Evolutionary conservation across 768 basidiomycete species (phyloP).

Genomic region (Collybia sordida): DNA sequence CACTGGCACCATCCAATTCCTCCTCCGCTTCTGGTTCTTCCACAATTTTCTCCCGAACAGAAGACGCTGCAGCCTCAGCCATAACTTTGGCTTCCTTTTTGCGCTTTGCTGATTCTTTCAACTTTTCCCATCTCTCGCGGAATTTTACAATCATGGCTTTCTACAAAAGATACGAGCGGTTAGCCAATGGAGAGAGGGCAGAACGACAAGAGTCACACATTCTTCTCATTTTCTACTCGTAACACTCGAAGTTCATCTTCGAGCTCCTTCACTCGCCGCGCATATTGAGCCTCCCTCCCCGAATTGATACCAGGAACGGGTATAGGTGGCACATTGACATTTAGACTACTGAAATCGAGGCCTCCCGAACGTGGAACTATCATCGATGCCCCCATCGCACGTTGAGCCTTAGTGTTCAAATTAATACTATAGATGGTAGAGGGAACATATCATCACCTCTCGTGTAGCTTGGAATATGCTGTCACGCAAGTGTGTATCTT

Average conservation of each 20-base stretch:
- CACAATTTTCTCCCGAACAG: slow-evolving; percentile 66
- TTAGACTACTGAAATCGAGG: slow-evolving; percentile 56
- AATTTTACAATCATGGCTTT: slow-evolving; percentile 82
- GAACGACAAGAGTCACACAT: slow-evolving; percentile 44
- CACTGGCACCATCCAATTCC: slow-evolving; percentile 37
- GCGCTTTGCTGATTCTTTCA: slow-evolving; percentile 84
- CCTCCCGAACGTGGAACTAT: slow-evolving; percentile 47
- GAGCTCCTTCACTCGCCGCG: slow-evolving; percentile 70
- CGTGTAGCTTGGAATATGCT: slow-evolving; percentile 72
- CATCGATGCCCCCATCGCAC: slow-evolving; percentile 71
- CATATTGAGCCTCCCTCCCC: slow-evolving; percentile 55
- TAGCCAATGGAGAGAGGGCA: slow-evolving; percentile 4
- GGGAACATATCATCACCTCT: slow-evolving; percentile 40
- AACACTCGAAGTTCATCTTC: slow-evolving; percentile 73
- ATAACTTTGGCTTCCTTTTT: slow-evolving; percentile 77
- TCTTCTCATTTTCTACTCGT: slow-evolving; percentile 77
- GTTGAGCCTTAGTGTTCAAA: slow-evolving; percentile 59
- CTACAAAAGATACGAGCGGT: slow-evolving; percentile 36
- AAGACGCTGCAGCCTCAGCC: slow-evolving; percentile 40
- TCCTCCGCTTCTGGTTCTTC: slow-evolving; percentile 67
- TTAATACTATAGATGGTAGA: background rate
- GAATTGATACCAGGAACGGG: slow-evolving; percentile 49
- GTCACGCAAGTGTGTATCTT: slow-evolving; percentile 77
- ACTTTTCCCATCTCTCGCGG: slow-evolving; percentile 85
- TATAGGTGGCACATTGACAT: slow-evolving; percentile 54